Conservation (phyloP, 179 eudicot genomes). For the Drosera spatulata region DNA sequence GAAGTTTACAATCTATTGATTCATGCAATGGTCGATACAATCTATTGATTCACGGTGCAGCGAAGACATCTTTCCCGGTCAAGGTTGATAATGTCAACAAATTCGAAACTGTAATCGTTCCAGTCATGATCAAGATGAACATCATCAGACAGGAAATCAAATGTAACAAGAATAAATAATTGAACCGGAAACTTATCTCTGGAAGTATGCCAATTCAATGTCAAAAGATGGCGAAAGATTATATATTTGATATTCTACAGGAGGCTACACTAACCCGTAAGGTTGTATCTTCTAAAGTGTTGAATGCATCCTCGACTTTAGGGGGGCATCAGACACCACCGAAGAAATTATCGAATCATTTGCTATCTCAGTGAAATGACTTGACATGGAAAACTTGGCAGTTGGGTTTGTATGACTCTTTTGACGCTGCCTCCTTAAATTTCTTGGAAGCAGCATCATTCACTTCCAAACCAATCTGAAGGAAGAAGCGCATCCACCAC, state of each 20-base stretch:
- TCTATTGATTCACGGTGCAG: too few species aligned
- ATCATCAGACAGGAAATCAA: too few species aligned
- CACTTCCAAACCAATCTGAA: constrained; percentile 6
- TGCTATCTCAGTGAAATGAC: constrained; percentile 31
- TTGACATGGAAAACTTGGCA: constrained; percentile 87
- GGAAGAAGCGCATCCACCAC: constrained; percentile 19
- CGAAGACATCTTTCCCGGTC: too few species aligned
- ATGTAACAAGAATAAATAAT: too few species aligned
- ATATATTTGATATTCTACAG: background rate
- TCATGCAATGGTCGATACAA: too few species aligned
- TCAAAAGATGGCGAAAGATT: background rate
- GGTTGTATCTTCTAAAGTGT: constrained; percentile 3
- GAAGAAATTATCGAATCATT: background rate
- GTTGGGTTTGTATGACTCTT: constrained; percentile 42
- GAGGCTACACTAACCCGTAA: background rate
- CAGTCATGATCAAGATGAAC: too few species aligned
- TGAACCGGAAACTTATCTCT: background rate
- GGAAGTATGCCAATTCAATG: background rate
- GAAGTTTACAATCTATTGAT: too few species aligned
- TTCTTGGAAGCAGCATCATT: constrained; percentile 67
- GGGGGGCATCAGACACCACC: constrained; percentile 1
- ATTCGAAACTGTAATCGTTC: too few species aligned
- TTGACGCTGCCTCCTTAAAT: constrained; percentile 73
- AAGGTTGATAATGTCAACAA: too few species aligned
- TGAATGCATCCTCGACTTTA: constrained; percentile 1